phyloP scores from a whole-genome alignment of 2,329 filamentous ascomycete species.

The Dactylellina parvicollis region DNA sequence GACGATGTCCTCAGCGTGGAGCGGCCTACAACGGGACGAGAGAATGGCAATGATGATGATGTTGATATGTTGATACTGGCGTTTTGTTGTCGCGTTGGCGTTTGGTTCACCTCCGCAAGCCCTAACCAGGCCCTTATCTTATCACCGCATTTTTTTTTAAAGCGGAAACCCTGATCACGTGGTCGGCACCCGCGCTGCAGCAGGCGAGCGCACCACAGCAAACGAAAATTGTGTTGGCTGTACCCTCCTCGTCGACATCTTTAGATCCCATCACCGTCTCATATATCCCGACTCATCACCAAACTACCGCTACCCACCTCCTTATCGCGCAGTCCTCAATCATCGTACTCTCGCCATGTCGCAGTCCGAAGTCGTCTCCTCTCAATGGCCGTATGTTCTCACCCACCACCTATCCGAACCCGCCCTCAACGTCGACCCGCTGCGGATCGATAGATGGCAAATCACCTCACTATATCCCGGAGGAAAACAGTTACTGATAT shows the following conservation, averaged over 20 bases:
- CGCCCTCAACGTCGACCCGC: background rate
- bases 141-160: background rate
- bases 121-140: constrained; percentile 50
- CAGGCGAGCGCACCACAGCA: constrained; percentile 7
- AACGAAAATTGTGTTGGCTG: constrained; percentile 48
- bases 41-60: too few species aligned
- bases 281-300: constrained; percentile 2
- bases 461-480: background rate
- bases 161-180: constrained; percentile 30
- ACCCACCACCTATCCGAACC: constrained; percentile 17
- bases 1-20: too few species aligned
- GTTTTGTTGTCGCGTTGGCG: constrained; percentile 25
- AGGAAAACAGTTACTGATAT: constrained; percentile 31
- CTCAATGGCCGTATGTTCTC: constrained; percentile 50
- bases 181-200: background rate
- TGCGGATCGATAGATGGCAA: background rate
- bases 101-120: constrained; percentile 16
- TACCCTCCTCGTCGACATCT: constrained; percentile 23
- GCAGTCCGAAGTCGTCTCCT: constrained; percentile 40
- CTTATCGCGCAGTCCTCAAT: constrained; percentile 45
- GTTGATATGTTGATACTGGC: too few species aligned
- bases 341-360: constrained; percentile 54
- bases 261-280: constrained; percentile 26
- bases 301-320: constrained; percentile 54
- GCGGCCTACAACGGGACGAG: too few species aligned